Evolutionary conservation across 2,329 filamentous ascomycete genomes (phyloP), one percentile per base, ranked within the genome.

Genomic region (Coleophoma cylindrospora): DNA sequence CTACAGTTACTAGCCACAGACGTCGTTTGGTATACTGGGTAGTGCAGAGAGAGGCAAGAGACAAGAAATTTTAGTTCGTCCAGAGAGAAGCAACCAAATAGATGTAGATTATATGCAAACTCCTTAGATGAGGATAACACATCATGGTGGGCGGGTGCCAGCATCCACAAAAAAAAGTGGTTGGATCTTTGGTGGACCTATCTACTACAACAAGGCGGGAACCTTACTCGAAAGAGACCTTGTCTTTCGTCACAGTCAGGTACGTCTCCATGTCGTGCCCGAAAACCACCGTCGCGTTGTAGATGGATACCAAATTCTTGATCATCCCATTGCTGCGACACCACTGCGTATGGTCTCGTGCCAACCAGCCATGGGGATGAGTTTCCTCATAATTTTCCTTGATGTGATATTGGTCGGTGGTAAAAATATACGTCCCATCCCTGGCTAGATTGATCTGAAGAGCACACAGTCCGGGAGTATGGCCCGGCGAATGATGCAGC

Each of bases 271-370:
- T 38, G 11, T 38, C 36, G 15, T 38, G 36, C 36, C 36, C 36
- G 15, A 38, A 38, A 38, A 38, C 11, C 13, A 38, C 5, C 4
- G 36, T 38, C 14, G 36, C 36, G 11, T 17, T 17, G 11, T n/a
- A 38, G 13, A 38, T 6, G 7, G 14, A n/a, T 17, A 9, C 7
- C 13, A 38, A 12, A 9, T 38, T 38, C 36, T 59, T 53, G 17
- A 68, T 61, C 54, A 66, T 61, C 40, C 66, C 62, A 48, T 59
- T 50, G 48, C 64, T 67, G 33, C 59, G 55, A 44, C 63, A 59
- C 68, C 67, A 70, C 1, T 62, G 62, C 43, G 56, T 62, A 52
- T 71, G 64, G 45, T 70, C 66, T 19, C 66, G 53, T 5, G 64
- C 59, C 32, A 70, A 53, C 51, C 67, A 64, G 0, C 69, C 69